Evolutionary conservation across 2,329 filamentous ascomycete genomes (phyloP), one percentile per base, ranked within the genome.

Genomic region (Lasiodiplodia sp.): DNA sequence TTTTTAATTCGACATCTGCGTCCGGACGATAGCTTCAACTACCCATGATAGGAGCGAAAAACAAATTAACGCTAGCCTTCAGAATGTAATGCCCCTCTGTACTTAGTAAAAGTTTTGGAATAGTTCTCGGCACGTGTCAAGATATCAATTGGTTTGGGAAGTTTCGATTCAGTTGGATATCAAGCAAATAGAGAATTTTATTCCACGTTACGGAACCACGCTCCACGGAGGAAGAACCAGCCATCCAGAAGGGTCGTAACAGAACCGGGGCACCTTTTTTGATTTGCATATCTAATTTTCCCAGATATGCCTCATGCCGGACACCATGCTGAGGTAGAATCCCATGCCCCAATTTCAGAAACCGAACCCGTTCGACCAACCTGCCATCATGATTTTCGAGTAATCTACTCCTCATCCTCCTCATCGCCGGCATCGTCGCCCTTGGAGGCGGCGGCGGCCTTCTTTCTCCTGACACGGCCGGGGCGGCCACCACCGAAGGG

Each of bases 381-480:
- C 63, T 28, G 63, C 38, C 52, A 14, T 66, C 51, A 44, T 66
- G 52, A 66, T 40, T 47, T 55, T 49, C 25, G 60, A 64, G 47
- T 37, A 69, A 74, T 77, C 72, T 82, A 81, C 80, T 86, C 84
- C 82, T 97, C 94, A 78, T 96, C 94, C 82, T 97, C 95, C 79
- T 93, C 94, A 77, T 91, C 94, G 75, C 89, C 95, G 70, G 85
- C 92, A 71, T 87, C 92, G 76, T 90, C 92, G 81, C 89, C 91
- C 84, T 91, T 91, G 87, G 96, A 93, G 72, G 94, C 93, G 77
- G 96, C 93, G 88, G 93, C 95, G 84, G 94, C 93, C 94, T 98
- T 99, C 96, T 98, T 99, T 90, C 96, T 96, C 86, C 93, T 91
- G 82, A 97, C 95, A 90, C 96, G 96, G 78, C 96, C 96, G 79